Conservation (phyloP, 768 basidiomycete genomes). For the Naganishia kalamii region DNA sequence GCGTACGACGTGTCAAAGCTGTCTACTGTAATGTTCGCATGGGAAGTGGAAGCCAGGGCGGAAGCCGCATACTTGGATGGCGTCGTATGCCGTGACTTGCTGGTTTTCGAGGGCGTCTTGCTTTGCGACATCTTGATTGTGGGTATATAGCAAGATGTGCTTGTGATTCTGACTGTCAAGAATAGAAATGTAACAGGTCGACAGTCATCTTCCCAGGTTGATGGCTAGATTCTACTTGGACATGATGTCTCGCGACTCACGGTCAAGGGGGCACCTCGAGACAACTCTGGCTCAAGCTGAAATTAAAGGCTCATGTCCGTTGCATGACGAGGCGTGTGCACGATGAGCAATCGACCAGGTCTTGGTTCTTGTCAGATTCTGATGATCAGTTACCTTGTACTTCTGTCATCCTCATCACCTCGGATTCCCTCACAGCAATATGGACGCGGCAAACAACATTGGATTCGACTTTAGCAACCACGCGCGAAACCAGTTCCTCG, state of each 20-base stretch:
- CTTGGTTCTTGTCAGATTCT: too few relatives aligned
- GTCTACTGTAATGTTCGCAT: constrained; percentile 19
- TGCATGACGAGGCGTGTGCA: not conserved
- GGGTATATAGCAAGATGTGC: too few relatives aligned
- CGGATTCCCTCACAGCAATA: not conserved
- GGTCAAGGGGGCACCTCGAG: not conserved
- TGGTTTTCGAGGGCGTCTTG: constrained; percentile 16
- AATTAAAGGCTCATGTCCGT: not conserved
- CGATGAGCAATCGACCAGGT: constrained; percentile 18
- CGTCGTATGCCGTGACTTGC: constrained; percentile 5
- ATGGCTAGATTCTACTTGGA: not conserved
- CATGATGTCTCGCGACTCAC: not conserved
- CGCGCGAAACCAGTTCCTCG: constrained; percentile 44
- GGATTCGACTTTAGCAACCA: constrained; percentile 47
- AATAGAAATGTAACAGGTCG: not conserved
- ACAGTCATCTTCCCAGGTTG: not conserved
- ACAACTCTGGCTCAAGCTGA: not conserved
- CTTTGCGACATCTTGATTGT: not conserved
- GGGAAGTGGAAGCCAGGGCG: not conserved
- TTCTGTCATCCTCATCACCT: not conserved
- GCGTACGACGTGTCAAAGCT: not conserved
- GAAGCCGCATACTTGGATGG: constrained; percentile 6
- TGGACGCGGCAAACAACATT: constrained; percentile 1
- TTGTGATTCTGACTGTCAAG: not conserved
- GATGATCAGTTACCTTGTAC: too few relatives aligned